Evolutionary conservation across 345 rosid genomes (phyloP).

Genomic region (Euphorbia peplus): DNA sequence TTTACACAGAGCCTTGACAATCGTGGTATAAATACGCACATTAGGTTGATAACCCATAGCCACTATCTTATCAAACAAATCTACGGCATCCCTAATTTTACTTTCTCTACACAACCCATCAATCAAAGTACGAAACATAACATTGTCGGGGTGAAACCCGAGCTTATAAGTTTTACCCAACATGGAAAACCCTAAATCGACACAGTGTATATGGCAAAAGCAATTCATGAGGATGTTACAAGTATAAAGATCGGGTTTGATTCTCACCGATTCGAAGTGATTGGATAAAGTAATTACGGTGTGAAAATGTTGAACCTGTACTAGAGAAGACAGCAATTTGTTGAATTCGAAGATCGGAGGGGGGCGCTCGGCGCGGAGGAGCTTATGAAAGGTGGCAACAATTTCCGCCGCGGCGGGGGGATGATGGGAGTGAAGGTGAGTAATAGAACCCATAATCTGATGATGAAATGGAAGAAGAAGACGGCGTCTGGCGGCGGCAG

Average conservation of each 20-base stretch:
- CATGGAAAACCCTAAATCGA: background rate
- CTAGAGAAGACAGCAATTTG: conserved; percentile 2
- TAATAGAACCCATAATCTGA: too few relatives aligned
- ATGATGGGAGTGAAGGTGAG: too few relatives aligned
- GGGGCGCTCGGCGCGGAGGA: too few relatives aligned
- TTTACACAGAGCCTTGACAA: background rate
- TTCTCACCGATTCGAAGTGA: background rate
- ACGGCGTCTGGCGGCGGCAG: too few relatives aligned
- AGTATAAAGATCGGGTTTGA: background rate
- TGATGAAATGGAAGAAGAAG: too few relatives aligned
- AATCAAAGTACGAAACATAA: background rate
- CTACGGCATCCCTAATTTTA: background rate
- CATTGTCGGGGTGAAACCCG: background rate
- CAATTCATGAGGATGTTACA: too few relatives aligned
- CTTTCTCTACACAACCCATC: background rate
- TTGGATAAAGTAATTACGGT: conserved; percentile 3
- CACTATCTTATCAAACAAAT: background rate
- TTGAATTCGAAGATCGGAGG: conserved; percentile 3
- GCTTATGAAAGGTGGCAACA: too few relatives aligned
- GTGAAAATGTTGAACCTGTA: background rate
- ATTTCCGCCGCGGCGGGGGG: too few relatives aligned
- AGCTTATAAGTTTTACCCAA: background rate
- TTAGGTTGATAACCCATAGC: background rate
- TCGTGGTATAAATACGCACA: background rate
- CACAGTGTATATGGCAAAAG: background rate